Percentiles rank a stretch among this genome's conserved stretches.
Conservation (phyloP, 306 rosid species). For the Elaeagnus macrophylla region DNA sequence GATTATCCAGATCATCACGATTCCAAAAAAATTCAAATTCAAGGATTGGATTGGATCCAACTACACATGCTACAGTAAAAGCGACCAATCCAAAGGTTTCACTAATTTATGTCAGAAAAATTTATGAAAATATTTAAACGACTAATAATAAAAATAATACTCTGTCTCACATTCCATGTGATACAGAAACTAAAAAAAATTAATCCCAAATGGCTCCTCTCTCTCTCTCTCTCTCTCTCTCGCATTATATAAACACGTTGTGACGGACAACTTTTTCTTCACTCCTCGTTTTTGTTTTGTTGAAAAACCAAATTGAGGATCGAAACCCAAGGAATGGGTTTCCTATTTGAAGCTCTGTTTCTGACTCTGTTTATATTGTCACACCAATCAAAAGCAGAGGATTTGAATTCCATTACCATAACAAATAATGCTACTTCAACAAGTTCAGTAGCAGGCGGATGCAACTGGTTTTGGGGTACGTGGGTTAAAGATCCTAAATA, state of each 20-base stretch:
- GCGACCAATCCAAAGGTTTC: constrained; percentile 1
- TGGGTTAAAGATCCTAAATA: constrained; percentile 76
- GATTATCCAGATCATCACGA: constrained; percentile 16
- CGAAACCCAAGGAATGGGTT: constrained; percentile 68
- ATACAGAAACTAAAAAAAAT: not conserved
- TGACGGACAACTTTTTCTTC: constrained; percentile 34
- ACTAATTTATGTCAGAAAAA: constrained; percentile 10
- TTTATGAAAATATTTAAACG: not conserved
- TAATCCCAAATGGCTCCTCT: not conserved
- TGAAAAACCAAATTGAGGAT: constrained; percentile 8
- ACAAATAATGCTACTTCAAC: constrained; percentile 8
- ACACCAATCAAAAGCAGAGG: constrained; percentile 39
- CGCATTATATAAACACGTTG: constrained; percentile 40
- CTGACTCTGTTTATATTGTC: constrained; percentile 33
- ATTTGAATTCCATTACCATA: constrained; percentile 4
- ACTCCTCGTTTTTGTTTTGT: constrained; percentile 19
- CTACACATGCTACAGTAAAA: constrained; percentile 22
- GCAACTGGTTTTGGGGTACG: constrained; percentile 53
- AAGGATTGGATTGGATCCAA: constrained; percentile 25
- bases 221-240: constrained; percentile 1
- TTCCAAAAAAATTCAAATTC: constrained; percentile 21
- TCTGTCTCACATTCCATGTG: constrained; percentile 27
- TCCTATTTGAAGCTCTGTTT: constrained; percentile 26
- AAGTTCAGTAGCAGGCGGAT: constrained; percentile 24
- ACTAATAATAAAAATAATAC: not conserved